Conservation (phyloP, 352 stramenopile genomes). For the Hyaloperonospora brassicae region DNA sequence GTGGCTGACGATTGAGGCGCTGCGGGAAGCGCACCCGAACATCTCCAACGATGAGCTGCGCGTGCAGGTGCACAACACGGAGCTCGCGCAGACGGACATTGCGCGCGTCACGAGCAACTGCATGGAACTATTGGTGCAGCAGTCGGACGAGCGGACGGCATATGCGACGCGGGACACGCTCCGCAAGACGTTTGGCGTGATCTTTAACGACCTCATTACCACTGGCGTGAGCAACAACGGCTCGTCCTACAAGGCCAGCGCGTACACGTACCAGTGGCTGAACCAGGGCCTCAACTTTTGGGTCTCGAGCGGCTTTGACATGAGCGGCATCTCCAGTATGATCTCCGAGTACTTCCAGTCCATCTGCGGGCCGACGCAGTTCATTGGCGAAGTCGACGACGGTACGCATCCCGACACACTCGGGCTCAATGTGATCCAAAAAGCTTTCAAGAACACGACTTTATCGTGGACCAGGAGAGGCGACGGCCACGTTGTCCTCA, state of each 20-base stretch:
- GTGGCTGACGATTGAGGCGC: slow-evolving; percentile 28
- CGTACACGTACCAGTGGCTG: slow-evolving; percentile 28
- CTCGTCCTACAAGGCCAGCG: slow-evolving; percentile 20
- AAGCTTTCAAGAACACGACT: slow-evolving; percentile 33
- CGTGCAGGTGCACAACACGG: slow-evolving; percentile 29
- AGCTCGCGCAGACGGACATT: slow-evolving; percentile 42
- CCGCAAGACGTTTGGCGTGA: slow-evolving; percentile 37
- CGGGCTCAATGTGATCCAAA: slow-evolving; percentile 28
- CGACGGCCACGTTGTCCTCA: slow-evolving; percentile 34
- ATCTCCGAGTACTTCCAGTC: slow-evolving; percentile 24
- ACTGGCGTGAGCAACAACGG: slow-evolving; percentile 28
- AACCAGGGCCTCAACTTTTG: slow-evolving; percentile 21
- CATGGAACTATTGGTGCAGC: slow-evolving; percentile 22
- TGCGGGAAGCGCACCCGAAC: slow-evolving; percentile 27
- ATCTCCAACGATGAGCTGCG: slow-evolving; percentile 31
- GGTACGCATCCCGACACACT: slow-evolving; percentile 33
- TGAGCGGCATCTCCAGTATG: slow-evolving; percentile 21
- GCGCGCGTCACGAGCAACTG: slow-evolving; percentile 40
- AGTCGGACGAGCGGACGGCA: slow-evolving; percentile 13
- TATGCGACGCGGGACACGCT: slow-evolving; percentile 39
- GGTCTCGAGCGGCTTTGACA: slow-evolving; percentile 17
- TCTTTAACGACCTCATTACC: slow-evolving; percentile 44
- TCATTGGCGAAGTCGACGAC: slow-evolving; percentile 39
- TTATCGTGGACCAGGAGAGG: slow-evolving; percentile 36
- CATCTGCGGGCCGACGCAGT: slow-evolving; percentile 31